Conservation (phyloP, 192 early-diverging fungal species). For the Chytriomyces sp. region DNA sequence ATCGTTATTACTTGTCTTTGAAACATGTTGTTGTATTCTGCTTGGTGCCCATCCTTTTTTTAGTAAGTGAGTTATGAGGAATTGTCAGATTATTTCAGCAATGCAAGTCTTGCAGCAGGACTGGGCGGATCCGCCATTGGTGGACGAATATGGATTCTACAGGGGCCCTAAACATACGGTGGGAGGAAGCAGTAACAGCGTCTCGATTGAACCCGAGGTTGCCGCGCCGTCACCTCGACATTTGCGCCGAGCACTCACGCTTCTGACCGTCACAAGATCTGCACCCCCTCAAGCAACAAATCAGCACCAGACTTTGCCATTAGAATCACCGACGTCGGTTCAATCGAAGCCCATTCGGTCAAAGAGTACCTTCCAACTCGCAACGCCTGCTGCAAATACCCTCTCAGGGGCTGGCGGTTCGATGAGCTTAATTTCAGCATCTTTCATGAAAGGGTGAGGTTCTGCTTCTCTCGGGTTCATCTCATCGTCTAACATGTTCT, state of each 20-base stretch:
- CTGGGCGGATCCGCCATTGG: not conserved
- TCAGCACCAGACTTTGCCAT: not conserved
- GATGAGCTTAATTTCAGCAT: not conserved
- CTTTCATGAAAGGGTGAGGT: not conserved
- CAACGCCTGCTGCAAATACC: not conserved
- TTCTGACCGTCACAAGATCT: not conserved
- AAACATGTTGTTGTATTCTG: too few species aligned
- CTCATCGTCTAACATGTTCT: not conserved
- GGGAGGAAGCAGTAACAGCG: not conserved
- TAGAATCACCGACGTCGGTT: not conserved
- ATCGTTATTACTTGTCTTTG: too few species aligned
- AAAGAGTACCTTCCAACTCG: not conserved
- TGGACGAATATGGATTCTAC: constrained; percentile 14
- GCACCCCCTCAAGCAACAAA: not conserved
- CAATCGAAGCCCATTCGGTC: not conserved
- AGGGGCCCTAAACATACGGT: too few species aligned
- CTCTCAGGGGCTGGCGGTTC: not conserved
- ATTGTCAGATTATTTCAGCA: not conserved
- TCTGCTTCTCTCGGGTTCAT: not conserved
- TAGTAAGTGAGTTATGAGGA: not conserved
- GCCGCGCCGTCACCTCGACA: not conserved
- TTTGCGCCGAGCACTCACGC: not conserved
- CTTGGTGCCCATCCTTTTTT: not conserved
- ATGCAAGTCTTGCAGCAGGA: not conserved
- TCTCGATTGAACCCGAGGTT: not conserved